Conservation (phyloP, 176 grass and related monocot genomes). For the sorghum (Sorghum bicolor) region Sorghum_bicolor_NCBIv3 NC_012878.2:55686501-55687000, state of each 20-base stretch:
- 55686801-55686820: too few species aligned
- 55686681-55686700: background rate
- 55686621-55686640: background rate
- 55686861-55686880: background rate
- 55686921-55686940: background rate
- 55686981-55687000: constrained; percentile 19
- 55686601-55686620: background rate
- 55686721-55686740: background rate
- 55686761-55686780: background rate
- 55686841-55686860: background rate
- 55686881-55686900: background rate
- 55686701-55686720: background rate
- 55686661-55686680: background rate
- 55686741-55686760: background rate
- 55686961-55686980: constrained; percentile 69
- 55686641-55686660: background rate
- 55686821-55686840: background rate
- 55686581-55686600: background rate
- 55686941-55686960: constrained; percentile 12
- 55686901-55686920: background rate
- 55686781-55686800: background rate
- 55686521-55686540: background rate
- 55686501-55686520: background rate
- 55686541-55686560: background rate
- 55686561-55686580: background rate